A percentile compares a stretch with the other conserved stretches of the same genome.
phyloP scores from a whole-genome alignment of 1,139 yeast species.

The Debaryomycetaceae sp. region DNA sequence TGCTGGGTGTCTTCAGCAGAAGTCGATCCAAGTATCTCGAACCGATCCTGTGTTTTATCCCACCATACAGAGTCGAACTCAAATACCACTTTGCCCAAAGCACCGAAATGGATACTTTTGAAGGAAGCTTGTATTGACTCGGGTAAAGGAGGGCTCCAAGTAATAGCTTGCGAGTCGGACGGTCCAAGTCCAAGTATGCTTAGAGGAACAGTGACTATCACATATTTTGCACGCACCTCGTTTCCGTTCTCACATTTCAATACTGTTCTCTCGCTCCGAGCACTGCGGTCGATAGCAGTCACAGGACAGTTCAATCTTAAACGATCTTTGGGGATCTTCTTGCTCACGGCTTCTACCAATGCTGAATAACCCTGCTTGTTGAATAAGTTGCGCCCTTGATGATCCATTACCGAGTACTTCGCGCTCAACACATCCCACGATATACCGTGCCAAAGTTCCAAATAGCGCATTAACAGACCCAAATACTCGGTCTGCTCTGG shows the following conservation, averaged over 20 bases:
- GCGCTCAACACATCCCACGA: constrained; percentile 66
- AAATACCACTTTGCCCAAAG: constrained; percentile 72
- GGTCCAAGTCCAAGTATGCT: constrained; percentile 51
- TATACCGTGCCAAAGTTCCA: constrained; percentile 79
- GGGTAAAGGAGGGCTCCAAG: constrained; percentile 63
- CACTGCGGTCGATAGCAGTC: constrained; percentile 29
- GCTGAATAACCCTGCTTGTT: constrained; percentile 58
- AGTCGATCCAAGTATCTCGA: constrained; percentile 38
- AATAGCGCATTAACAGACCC: constrained; percentile 49
- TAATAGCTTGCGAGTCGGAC: constrained; percentile 40
- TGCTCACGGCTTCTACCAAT: constrained; percentile 44
- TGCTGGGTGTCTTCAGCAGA: constrained; percentile 11
- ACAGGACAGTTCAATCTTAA: constrained; percentile 50
- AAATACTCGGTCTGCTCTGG: constrained; percentile 49
- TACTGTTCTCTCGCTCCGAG: constrained; percentile 7
- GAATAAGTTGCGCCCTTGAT: constrained; percentile 71
- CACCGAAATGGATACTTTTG: constrained; percentile 56
- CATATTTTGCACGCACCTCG: constrained; percentile 40
- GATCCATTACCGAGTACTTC: constrained; percentile 60
- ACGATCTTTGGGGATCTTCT: constrained; percentile 34
- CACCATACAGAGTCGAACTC: constrained; percentile 71
- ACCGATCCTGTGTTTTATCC: constrained; percentile 53
- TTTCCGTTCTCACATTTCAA: constrained; percentile 19
- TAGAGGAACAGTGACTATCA: constrained; percentile 74
- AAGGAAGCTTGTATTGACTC: constrained; percentile 40